phyloP scores from a whole-genome alignment of 345 rosid genomes.

The Jatropha curcas region DNA sequence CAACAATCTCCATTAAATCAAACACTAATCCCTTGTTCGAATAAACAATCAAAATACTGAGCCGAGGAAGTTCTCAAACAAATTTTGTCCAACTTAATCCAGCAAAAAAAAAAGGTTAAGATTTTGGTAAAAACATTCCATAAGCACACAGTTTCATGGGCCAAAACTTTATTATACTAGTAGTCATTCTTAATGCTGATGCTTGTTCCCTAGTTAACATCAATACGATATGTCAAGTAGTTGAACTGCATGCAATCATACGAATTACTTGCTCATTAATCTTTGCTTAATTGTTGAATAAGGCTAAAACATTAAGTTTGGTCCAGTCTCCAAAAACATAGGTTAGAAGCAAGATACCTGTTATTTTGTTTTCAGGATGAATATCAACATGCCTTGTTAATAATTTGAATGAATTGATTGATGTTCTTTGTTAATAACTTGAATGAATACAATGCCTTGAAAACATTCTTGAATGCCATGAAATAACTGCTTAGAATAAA shows the following conservation, averaged over 20 bases:
- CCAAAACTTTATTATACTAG: no score
- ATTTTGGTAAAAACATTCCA: background rate
- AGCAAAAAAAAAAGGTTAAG: background rate
- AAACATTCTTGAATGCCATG: no score
- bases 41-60: background rate
- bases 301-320: background rate
- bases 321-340: background rate
- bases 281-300: background rate
- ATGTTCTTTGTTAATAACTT: no score
- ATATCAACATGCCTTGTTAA: no score
- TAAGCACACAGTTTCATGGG: no score
- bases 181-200: no score
- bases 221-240: background rate
- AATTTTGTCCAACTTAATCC: background rate
- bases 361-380: background rate
- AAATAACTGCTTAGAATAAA: no score
- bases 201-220: background rate
- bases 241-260: background rate
- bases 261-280: background rate
- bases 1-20: background rate
- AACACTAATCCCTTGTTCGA: background rate
- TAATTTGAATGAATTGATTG: background rate
- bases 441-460: no score
- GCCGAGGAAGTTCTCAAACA: background rate
- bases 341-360: no score